Evolutionary conservation across 179 eudicot genomes (phyloP).

Genomic region (Amaranthus tricolor): DNA sequence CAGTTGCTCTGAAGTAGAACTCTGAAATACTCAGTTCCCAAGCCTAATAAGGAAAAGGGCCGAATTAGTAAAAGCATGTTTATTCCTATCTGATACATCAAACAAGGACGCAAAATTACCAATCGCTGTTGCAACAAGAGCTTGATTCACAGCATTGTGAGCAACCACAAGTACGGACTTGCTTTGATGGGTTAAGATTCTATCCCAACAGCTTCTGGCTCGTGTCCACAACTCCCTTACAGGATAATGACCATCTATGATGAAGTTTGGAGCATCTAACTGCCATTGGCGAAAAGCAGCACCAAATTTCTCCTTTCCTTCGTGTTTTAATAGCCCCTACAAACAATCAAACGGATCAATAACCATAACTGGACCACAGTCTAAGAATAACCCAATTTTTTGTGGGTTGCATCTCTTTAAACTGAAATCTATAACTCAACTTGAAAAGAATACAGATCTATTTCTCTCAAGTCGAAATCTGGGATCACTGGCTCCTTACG

Average conservation of each 20-base stretch:
- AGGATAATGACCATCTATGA: conserved; percentile 88
- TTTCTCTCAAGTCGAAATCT: conserved; percentile 80
- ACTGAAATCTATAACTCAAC: conserved; percentile 47
- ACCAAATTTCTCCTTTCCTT: conserved; percentile 70
- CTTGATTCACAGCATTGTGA: conserved; percentile 99
- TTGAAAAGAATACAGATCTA: conserved; percentile 95
- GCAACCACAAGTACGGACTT: conserved; percentile 93
- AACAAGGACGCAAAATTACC: conserved; percentile 43
- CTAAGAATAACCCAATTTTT: background rate
- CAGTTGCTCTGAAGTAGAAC: conserved; percentile 92
- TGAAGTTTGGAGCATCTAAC: conserved; percentile 65
- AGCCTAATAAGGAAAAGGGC: conserved; percentile 42
- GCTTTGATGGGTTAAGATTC: conserved; percentile 69
- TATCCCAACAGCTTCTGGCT: conserved; percentile 78
- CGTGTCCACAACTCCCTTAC: conserved; percentile 95
- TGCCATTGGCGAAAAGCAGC: conserved; percentile 65
- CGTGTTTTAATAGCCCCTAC: conserved; percentile 93
- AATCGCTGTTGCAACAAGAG: conserved; percentile 91
- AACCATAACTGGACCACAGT: conserved; percentile 11
- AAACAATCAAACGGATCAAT: conserved; percentile 28
- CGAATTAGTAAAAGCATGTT: conserved; percentile 12
- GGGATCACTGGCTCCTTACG: conserved; percentile 72
- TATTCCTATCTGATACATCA: conserved; percentile 1
- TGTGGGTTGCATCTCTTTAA: background rate
- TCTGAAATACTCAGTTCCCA: conserved; percentile 93